Base-by-base conservation (phyloP, 345 rosid species). In the Luvunga scandens region DNA sequence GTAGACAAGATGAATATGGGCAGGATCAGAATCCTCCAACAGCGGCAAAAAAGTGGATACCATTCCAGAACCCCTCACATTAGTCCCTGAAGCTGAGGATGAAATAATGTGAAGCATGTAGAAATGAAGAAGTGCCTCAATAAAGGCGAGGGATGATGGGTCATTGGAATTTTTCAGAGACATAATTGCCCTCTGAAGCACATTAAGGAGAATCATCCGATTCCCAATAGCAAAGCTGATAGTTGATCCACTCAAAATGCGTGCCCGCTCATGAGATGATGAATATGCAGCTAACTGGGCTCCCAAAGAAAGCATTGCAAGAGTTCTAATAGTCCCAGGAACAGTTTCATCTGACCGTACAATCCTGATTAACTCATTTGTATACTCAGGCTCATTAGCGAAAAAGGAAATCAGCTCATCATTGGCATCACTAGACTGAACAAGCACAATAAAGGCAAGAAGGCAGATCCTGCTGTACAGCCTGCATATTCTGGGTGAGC, bases 241-340 rank as follows among this genome's bases (percentile, higher is more conserved):
- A 83, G 92, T 93, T 70, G 98, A 90, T 79, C 98, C 98, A 71
- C 98, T 95, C 81, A 95, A 83, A 76, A 95, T 90, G 31, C 98
- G 87, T 34, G 99, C 97, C 62, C 99, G 89, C 66, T 93, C 99
- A 89, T 91, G 97, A 77, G 99, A 93, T 59, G 96, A 93, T 33
- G 97, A 89, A 83, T 93, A 93, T 76, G 96, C 96, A 85, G 98
- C 99, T 77, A 95, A 83, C 70, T 95, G 99, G 45, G 97, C 98
- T 75, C 96, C 96, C 85, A 95, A 83, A 36, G 99, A 96, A 83
- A 88, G 93, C 99, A 95, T 93, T 53, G 98, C 93, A 80, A 93
- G 97, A 56, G 97, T 93, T 84, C 97, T 91, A 78, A 91, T 91
- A 68, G 86, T 85, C 72, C 99, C 98, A 66, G 95, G 93, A 80